Evolutionary conservation across 2,329 filamentous ascomycete species (phyloP), one percentile per base, ranked within the genome.

Genomic region (Zalaria sp.): DNA sequence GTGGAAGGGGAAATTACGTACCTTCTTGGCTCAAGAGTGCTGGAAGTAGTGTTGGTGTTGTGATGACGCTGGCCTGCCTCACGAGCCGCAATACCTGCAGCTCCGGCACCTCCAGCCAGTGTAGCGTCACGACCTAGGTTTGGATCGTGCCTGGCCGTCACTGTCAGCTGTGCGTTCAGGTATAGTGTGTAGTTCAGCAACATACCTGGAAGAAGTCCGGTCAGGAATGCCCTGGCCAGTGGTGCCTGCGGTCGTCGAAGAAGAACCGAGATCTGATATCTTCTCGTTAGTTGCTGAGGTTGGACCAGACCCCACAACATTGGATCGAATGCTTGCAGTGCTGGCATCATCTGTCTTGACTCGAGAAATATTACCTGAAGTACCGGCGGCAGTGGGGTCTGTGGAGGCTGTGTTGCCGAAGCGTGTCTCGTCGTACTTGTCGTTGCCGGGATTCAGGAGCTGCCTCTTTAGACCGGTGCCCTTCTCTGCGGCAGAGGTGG

Each of bases 251-350:
- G 51, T 43, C 5, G 59, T 49, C 26, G 57, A 57, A 26, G 25
- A 27, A 10, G 35, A 25, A 37, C 3, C 25, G 27, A 34, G 25
- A 39, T 46, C 37, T 31, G 42, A 27, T 18, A 28, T 25, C 39
- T 25, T 34, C 35, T 35, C 31, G 4, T 41, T 9, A 26, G 25
- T 38, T 3, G 27, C 38, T 25, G 42, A 25, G 25, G 8, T 38
- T 25, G 37, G 37, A 7, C 52, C 48, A 40, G 57, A 57, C 5
- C 62, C 61, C 39, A 61, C 56, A 9, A 63, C 58, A 38, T 59
- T 60, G 43, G 59, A 62, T 49, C 62, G 62, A 53, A 63, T 59
- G 47, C 58, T 62, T 11, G 57, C 56, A 27, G 52, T 53, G 45
- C 58, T 63, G 18, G 27, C 37, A 32, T 40, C n/a, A 11, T 32